phyloP scores from a whole-genome alignment of 441 rosid genomes.

The Aleurites moluccanus region DNA sequence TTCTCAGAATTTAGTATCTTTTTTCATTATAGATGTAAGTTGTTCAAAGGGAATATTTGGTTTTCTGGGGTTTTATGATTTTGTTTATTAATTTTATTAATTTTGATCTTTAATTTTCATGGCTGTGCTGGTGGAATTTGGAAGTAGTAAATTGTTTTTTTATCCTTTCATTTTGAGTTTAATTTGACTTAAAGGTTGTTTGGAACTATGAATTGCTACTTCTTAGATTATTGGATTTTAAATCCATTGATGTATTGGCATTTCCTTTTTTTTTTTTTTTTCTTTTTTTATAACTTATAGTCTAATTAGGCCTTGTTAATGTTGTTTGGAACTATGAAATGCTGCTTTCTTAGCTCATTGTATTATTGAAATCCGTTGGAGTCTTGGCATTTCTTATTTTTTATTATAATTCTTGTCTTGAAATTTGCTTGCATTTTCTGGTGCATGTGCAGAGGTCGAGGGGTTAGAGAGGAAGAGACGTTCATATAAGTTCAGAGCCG shows the following conservation, averaged over 20 bases:
- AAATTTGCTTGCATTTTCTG: background rate
- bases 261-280: no score
- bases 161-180: constrained; percentile 2
- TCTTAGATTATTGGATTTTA: background rate
- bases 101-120: background rate
- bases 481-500: background rate
- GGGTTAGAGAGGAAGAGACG: constrained; percentile 11
- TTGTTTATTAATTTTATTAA: background rate
- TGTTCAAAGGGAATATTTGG: background rate
- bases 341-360: background rate
- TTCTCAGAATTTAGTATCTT: background rate
- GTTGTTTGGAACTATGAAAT: background rate
- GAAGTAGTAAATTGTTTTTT: background rate
- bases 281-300: no score
- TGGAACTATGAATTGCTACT: background rate
- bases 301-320: background rate
- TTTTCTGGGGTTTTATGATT: background rate
- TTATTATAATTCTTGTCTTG: background rate
- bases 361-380: background rate
- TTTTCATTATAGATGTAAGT: background rate
- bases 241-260: background rate
- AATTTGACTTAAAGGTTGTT: background rate
- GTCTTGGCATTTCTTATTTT: background rate
- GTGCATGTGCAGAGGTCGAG: constrained; percentile 15
- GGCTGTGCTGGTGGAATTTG: background rate